Base-by-base conservation (phyloP, 2,329 filamentous ascomycete genomes). In the Phyllosticta paracitricarpa region DNA sequence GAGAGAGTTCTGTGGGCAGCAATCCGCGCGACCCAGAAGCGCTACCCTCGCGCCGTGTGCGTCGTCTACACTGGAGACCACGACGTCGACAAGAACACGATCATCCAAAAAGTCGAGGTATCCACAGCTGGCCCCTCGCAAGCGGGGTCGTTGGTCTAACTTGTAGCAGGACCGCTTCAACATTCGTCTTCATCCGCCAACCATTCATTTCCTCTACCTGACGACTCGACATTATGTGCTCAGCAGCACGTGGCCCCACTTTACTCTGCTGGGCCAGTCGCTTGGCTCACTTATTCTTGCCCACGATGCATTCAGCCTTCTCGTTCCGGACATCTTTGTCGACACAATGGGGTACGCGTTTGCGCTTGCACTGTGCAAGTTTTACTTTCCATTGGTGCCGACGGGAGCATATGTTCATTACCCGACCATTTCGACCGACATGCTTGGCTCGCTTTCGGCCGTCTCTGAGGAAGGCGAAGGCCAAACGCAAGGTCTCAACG, bases 301-400 rank as follows among this genome's bases (percentile, higher is more conserved):
- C 26, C 94, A 90, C 81, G 93, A 99, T 70, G 93, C 93, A 10
- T 94, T 99, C 72, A 87, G 84, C n/a, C 83, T 97, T 2, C 81
- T 97, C 2, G 89, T 93, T 0, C 94, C 94, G 0, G 94, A 99
- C 72, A 83, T 97, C 58, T 96, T 97, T 72, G 81, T 99, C 68
- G 94, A 99, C 71, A 99, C 94, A 1, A 97, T 99, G 92, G 94
- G 94, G 64, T 99, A 97, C 70, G 91, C 93, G 26, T 99, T 97
- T 71, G 84, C 89, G 0, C 82, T 96, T 10, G 91, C 89, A 8
- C 80, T 97, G 2, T 89, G 82, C 73, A 94, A 91, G 71, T 82
- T 89, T 65, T 79, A 97, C 25, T 97, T 97, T 71, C 88, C 83
- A 0, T 74, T 77, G 40, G 83, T 97, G 1, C 89, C 93, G 0